Base-by-base conservation (phyloP, 306 rosid genomes). In the Quillaja saponaria region DNA sequence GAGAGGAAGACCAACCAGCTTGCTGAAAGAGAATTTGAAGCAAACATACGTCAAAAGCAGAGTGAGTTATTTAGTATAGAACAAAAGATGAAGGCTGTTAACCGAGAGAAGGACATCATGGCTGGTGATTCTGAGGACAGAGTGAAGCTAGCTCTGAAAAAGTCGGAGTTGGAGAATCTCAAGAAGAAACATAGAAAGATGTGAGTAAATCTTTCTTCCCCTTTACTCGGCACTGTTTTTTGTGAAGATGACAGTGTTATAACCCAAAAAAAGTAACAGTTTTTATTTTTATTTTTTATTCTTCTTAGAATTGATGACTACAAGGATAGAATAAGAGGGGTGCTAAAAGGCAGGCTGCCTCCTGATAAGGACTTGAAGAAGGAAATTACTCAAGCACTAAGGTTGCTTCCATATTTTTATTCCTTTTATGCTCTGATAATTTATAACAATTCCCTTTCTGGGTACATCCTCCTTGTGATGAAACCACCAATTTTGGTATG, bases 331-430 rank as follows among this genome's bases (percentile, higher is more conserved):
- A 80, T 88, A 75, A 84, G 83, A 79, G 88, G 78, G 65, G 95
- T 79, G 58, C 83, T 92, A 45, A 88, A 84, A 65, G 98, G 96
- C 61, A 86, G 96, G 78, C 68, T 92, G 61, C 98, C 98, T 77
- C 64, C 64, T 9, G 98, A 88, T 64, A 88, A 88, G 79, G 98
- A 92, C 64, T 59, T 92, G 82, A 88, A 82, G 76, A 84, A 61
- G 69, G 98, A 92, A 81, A 73, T 92, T 55, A 65, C 78, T 44
- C 85, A 76, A 55, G 90, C 83, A 47, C 31, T 74, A 78, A 86
- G 96, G 98, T 91, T 75, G 47, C 80, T 73, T 39, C n/a, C n/a
- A n/a, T n/a, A n/a, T n/a, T n/a, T n/a, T n/a, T n/a, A n/a, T n/a
- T n/a, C n/a, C n/a, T n/a, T n/a, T n/a, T n/a, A n/a, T n/a, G n/a